These are phyloP conservation scores for Trichoderma atrobrunneum DNA, from an alignment of 2,329 filamentous ascomycete species.

Conservation along the genomic window DNA sequence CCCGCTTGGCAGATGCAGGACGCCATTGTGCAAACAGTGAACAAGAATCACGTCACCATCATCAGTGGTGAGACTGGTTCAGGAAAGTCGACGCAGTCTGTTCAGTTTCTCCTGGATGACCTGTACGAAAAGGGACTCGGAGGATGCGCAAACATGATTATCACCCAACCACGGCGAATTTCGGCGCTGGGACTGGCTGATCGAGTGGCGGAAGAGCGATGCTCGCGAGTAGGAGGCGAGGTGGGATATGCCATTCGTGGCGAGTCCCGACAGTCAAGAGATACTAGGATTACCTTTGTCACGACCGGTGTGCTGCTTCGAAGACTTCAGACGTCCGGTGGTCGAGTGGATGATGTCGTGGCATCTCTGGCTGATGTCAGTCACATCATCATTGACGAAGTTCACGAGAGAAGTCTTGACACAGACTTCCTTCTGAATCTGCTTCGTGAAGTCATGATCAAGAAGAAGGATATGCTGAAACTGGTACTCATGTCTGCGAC, in stretches of 20 bases:
- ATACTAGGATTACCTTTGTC: constrained; percentile 90
- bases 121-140: constrained; percentile 75
- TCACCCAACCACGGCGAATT: constrained; percentile 92
- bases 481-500: constrained; percentile 96
- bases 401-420: constrained; percentile 91
- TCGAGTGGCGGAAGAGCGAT: constrained; percentile 89
- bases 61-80: constrained; percentile 96
- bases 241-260: constrained; percentile 90
- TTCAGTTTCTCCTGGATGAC: constrained; percentile 93
- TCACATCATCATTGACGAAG: constrained; percentile 93
- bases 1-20: constrained; percentile 86
- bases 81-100: constrained; percentile 94
- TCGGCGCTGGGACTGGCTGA: constrained; percentile 92
- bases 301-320: constrained; percentile 91
- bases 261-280: constrained; percentile 70
- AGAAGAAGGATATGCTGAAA: constrained; percentile 75
- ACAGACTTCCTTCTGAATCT: constrained; percentile 92
- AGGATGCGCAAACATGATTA: constrained; percentile 80
- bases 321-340: constrained; percentile 85
- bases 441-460: constrained; percentile 74
- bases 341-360: constrained; percentile 73
- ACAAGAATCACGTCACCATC: constrained; percentile 81
- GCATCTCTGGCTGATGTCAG: constrained; percentile 84
- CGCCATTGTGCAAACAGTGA: constrained; percentile 72
- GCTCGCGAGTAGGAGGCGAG: constrained; percentile 76